These are phyloP conservation scores for Cnidoscolus chayamansa DNA, from an alignment of 441 rosid genomes.

Conservation along the genomic window DNA sequence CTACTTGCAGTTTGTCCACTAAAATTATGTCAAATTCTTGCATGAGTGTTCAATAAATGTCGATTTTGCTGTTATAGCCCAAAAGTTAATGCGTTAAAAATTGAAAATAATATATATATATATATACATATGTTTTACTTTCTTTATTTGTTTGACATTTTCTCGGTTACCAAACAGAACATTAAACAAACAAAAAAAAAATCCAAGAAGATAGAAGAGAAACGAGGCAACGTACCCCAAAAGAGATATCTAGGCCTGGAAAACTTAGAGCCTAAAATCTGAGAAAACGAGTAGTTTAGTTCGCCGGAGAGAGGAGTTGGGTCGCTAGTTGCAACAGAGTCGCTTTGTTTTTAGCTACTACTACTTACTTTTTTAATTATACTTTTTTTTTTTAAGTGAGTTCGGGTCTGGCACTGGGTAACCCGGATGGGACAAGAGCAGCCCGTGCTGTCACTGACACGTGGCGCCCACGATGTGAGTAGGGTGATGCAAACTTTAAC, in stretches of 20 bases:
- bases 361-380: no score
- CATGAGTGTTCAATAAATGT: not conserved
- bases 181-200: slow-evolving; percentile 11
- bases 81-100: slow-evolving; percentile 6
- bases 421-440: not conserved
- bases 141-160: slow-evolving; percentile 11
- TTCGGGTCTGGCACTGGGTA: slow-evolving; percentile 2
- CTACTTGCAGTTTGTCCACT: slow-evolving; percentile 7
- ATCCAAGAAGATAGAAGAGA: not conserved
- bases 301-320: slow-evolving; percentile 13
- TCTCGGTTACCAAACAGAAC: slow-evolving; percentile 18
- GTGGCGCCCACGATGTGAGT: not conserved
- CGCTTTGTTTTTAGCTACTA: not conserved
- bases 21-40: slow-evolving; percentile 16
- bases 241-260: slow-evolving; percentile 12
- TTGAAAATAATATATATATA: not conserved
- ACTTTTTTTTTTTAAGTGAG: no score
- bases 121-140: not conserved
- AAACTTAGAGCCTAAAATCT: slow-evolving; percentile 27
- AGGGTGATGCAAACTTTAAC: no score
- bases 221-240: slow-evolving; percentile 26
- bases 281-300: not conserved
- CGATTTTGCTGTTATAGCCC: not conserved
- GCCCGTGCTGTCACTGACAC: not conserved
- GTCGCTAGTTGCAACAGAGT: slow-evolving; percentile 4